Evolutionary conservation across 2,329 filamentous ascomycete species (phyloP), one percentile per base, ranked within the genome.

Genomic region (Aulographum hederae): DNA sequence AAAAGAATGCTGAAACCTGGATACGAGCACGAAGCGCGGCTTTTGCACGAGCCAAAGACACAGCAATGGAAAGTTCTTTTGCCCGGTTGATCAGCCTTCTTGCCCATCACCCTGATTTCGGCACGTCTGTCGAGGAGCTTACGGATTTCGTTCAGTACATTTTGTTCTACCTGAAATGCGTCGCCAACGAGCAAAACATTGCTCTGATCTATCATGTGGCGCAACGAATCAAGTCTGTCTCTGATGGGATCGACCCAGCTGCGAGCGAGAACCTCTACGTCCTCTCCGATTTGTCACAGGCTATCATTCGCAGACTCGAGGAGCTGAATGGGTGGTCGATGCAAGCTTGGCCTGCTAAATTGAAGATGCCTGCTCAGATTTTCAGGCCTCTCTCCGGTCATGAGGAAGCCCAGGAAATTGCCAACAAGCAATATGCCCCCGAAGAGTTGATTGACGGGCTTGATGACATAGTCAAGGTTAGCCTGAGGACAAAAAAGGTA

Each of bases 71-170:
- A 53, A 69, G 73, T 15, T 67, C 77, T 10, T 78, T 95, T 48
- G 73, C 79, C 17, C 73, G 89, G 6, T 66, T 95, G 20, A 63
- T 98, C 32, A 89, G 84, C 30, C 59, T 98, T 27, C 65, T 98
- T 27, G 85, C 86, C 4, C 86, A 95, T 49, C 89, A 98, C 50
- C 85, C 85, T 1, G 89, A 98, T 51, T 94, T 86, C 42, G 72
- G 68, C 37, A 51, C 63, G 2, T 65, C 69, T 14, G 10, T 72
- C 2, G 65, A 71, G 11, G 76, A 84, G 30, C 57, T 94, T 30
- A 63, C 73, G 28, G 81, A 93, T 46, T 85, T 92, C 50, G 74
- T 80, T 4, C 73, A 74, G 42, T 98, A 95, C 51, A 73, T 98
- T 35, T 52, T 94, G 26, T 94, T 86, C 56, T 98, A 92, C 48